Evolutionary conservation across 495 filamentous ascomycete species (phyloP).

Genomic region (Xylaria grammica): DNA sequence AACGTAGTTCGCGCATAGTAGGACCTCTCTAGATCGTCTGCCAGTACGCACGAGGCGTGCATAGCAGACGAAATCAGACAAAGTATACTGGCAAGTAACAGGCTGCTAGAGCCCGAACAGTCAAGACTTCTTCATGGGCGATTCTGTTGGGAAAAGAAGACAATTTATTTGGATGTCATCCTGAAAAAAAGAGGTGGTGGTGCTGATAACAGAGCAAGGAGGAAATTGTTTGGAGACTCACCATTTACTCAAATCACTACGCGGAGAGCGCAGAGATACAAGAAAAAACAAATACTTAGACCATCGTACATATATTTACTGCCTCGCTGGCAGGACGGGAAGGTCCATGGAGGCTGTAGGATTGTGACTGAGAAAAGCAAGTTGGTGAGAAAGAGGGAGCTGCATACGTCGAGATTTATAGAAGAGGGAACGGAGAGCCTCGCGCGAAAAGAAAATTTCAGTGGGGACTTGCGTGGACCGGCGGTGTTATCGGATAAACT

Average conservation of each 20-base stretch:
- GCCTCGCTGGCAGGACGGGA: too few species aligned
- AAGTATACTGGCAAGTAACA: slow-evolving; percentile 98
- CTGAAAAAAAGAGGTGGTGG: slow-evolving; percentile 49
- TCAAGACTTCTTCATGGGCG: slow-evolving; percentile 87
- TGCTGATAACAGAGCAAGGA: slow-evolving; percentile 28
- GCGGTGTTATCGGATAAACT: not conserved
- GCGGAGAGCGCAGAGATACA: not conserved
- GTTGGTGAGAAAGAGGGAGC: not conserved
- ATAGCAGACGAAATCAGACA: slow-evolving; percentile 70
- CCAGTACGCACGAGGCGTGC: not conserved
- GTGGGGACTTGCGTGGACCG: not conserved
- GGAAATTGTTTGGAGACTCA: not conserved
- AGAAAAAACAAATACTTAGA: too few species aligned
- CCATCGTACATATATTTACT: too few species aligned
- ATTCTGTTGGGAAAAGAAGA: slow-evolving; percentile 96
- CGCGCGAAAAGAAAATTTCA: slow-evolving; percentile 20
- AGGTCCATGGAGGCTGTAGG: too few species aligned
- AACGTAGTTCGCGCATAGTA: not conserved
- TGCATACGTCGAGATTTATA: slow-evolving; percentile 2
- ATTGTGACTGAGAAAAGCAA: not conserved
- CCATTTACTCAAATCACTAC: slow-evolving; percentile 5
- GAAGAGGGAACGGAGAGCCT: slow-evolving; percentile 32
- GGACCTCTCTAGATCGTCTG: slow-evolving; percentile 6
- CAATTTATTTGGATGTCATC: slow-evolving; percentile 79
- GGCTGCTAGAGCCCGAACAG: slow-evolving; percentile 71